Evolutionary conservation across 2,329 filamentous ascomycete genomes (phyloP), one percentile per base, ranked within the genome.

Genomic region (Trichophyton verrucosum): DNA sequence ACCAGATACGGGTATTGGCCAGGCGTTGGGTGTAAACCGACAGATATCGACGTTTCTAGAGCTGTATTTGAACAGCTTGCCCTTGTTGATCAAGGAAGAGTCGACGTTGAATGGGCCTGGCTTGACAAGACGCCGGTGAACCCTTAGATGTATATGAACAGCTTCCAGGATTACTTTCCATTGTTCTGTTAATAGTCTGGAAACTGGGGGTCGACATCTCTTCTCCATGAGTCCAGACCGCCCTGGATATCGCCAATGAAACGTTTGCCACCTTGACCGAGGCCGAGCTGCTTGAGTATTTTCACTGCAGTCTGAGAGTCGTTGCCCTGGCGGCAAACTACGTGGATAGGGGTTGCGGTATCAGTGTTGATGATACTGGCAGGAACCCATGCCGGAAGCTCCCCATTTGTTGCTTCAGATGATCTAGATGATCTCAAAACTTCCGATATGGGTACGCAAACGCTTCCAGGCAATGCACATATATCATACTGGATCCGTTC

Each of bases 401-500:
- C 15, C 27, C 33, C n/a, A 13, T 36, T 24, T 44, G 58, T 11
- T 20, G 13, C 20, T n/a, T 40, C 30, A 9, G 30, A 6, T 38
- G 49, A 36, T 5, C 27, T 38, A 22, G 53, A 67, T 11, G 71
- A 69, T 27, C 33, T 24, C 5, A 77, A 61, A 24, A 79, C 76
- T 2, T 64, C 68, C 1, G 75, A 76, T 8, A 78, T 74, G 2
- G 77, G 77, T 20, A 78, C 70, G 58, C 78, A 96, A 58, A 95
- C 75, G 27, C 89, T 89, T 0, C 87, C 87, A 0, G 84, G 78
- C 6, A 99, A 78, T 63, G 80, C 85, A 64, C 87, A 91, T 51
- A 97, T 85, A 15, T 87, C 86, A 65, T 89, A 96, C 63, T 96
- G 89, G 30, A 90, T 88, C 67, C 84, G 84, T 66, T 95, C 90